These are phyloP conservation scores for Echium plantagineum DNA, from an alignment of 257 asterid species.

Conservation along the genomic window DNA sequence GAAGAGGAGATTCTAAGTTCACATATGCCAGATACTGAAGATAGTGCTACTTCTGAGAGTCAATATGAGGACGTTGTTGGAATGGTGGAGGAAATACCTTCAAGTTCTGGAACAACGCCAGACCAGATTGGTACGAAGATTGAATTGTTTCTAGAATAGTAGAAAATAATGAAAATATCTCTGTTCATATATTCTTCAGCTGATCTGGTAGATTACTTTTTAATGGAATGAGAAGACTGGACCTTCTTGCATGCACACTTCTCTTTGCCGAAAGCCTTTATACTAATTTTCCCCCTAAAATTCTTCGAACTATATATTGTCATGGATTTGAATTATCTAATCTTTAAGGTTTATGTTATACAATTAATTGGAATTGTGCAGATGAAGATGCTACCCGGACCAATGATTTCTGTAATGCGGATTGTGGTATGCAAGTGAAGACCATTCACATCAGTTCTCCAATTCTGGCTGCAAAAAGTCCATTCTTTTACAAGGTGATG, in stretches of 20 bases:
- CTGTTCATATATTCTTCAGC: not conserved
- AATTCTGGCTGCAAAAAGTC: conserved; percentile 81
- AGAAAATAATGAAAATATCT: no score
- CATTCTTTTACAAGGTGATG: conserved; percentile 57
- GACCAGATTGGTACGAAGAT: conserved; percentile 23
- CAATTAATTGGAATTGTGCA: conserved; percentile 7
- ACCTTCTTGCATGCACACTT: not conserved
- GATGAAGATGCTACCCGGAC: conserved; percentile 29
- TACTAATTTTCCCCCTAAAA: not conserved
- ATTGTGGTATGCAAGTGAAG: conserved; percentile 30
- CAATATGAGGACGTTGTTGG: conserved; percentile 57
- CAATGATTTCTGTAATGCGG: conserved; percentile 29
- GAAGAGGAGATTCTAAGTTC: conserved; percentile 48
- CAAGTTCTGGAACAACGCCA: conserved; percentile 19
- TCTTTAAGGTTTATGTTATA: not conserved
- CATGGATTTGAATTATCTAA: not conserved
- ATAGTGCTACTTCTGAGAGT: conserved; percentile 42
- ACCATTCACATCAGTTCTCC: conserved; percentile 78
- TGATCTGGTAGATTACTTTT: no score
- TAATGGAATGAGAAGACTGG: not conserved
- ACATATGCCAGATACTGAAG: conserved; percentile 47
- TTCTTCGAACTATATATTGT: not conserved
- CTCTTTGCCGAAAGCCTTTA: not conserved
- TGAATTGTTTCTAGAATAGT: not conserved
- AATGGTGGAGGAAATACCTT: conserved; percentile 51